These are phyloP conservation scores for Botryotinia convoluta DNA, from an alignment of 2,329 filamentous ascomycete species.

Conservation along the genomic window DNA sequence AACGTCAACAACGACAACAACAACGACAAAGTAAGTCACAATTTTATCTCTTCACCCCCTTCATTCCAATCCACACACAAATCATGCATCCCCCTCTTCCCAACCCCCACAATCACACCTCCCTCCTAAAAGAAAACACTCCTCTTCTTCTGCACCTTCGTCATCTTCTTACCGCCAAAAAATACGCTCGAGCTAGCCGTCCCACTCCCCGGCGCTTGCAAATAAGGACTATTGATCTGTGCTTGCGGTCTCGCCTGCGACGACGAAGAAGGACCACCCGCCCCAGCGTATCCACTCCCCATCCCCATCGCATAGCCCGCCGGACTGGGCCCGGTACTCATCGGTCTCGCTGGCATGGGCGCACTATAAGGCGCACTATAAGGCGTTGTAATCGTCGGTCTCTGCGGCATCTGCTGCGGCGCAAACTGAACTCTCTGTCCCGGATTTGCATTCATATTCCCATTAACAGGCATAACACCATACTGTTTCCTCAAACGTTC, in stretches of 20 bases:
- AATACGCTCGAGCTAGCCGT: slow-evolving; percentile 47
- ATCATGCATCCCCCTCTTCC: not conserved
- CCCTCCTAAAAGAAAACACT: slow-evolving; percentile 34
- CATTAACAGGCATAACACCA: slow-evolving; percentile 42
- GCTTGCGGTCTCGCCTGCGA: slow-evolving; percentile 30
- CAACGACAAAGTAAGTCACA: not conserved
- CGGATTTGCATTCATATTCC: too few species aligned
- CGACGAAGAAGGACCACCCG: slow-evolving; percentile 11
- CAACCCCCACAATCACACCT: not conserved
- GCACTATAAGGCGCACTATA: slow-evolving; percentile 13
- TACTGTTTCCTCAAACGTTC: slow-evolving; percentile 71
- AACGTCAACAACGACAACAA: not conserved
- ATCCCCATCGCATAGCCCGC: not conserved
- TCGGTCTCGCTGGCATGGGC: slow-evolving; percentile 27
- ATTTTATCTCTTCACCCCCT: not conserved
- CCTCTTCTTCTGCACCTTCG: slow-evolving; percentile 38
- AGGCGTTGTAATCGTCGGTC: slow-evolving; percentile 22
- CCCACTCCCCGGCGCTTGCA: slow-evolving; percentile 33
- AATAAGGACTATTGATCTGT: slow-evolving; percentile 25
- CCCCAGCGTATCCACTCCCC: not conserved
- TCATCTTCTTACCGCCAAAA: slow-evolving; percentile 38
- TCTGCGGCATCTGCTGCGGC: slow-evolving; percentile 25
- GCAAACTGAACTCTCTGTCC: not conserved
- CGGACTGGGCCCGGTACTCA: not conserved
- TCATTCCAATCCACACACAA: not conserved